phyloP scores from a whole-genome alignment of 2,329 filamentous ascomycete species.

The Calonectria hawksworthii region DNA sequence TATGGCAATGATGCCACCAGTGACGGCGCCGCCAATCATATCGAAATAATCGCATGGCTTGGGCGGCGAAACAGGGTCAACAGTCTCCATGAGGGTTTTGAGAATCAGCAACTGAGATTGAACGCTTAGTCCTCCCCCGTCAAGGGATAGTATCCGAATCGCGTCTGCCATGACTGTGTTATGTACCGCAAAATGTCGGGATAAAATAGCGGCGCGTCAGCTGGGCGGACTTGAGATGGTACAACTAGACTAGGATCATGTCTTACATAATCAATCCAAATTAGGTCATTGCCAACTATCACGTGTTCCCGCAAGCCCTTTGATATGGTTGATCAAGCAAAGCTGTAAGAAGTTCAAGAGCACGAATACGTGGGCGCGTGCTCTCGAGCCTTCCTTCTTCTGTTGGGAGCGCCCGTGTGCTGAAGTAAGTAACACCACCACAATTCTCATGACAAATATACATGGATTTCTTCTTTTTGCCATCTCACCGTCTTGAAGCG shows the following conservation, averaged over 20 bases:
- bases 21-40: conserved; percentile 55
- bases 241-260: background rate
- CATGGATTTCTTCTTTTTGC: no score
- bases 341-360: no score
- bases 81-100: conserved; percentile 45
- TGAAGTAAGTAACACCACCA: no score
- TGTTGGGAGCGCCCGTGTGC: no score
- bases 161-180: background rate
- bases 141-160: conserved; percentile 41
- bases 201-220: background rate
- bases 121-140: conserved; percentile 53
- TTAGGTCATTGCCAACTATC: no score
- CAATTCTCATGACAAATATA: no score
- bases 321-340: no score
- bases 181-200: background rate
- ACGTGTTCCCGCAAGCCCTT: background rate
- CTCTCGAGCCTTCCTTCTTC: no score
- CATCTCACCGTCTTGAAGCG: no score
- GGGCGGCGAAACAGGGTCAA: conserved; percentile 43
- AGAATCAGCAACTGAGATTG: conserved; percentile 53
- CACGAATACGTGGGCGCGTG: no score
- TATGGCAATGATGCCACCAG: conserved; percentile 56
- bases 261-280: background rate
- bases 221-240: background rate
- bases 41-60: conserved; percentile 54